A percentile compares a stretch with the other conserved stretches of the same genome.
These are phyloP conservation scores for Myxozyma udenii DNA, from an alignment of 805 yeast species.

Conservation along the genomic window DNA sequence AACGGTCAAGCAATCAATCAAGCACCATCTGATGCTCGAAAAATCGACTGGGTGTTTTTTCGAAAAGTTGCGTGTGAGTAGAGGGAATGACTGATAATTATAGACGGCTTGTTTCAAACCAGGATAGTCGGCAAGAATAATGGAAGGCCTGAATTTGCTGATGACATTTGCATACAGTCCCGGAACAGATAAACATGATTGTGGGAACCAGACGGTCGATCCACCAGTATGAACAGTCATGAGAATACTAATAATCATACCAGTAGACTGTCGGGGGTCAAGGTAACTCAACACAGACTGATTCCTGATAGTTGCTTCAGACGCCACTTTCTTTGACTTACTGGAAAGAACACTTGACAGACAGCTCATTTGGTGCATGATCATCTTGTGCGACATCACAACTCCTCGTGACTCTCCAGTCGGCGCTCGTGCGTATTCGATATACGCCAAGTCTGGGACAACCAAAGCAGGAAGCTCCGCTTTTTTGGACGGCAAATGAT, in stretches of 20 bases:
- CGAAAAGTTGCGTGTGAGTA: constrained; percentile 72
- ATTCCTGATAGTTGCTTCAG: constrained; percentile 42
- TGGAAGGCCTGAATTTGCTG: constrained; percentile 65
- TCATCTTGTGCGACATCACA: constrained; percentile 83
- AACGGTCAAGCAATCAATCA: constrained; percentile 81
- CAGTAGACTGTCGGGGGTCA: constrained; percentile 76
- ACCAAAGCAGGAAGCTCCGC: constrained; percentile 62
- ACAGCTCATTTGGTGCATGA: constrained; percentile 82
- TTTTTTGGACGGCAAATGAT: constrained; percentile 55
- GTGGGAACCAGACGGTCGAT: constrained; percentile 74
- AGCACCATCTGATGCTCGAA: constrained; percentile 79
- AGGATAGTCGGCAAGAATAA: constrained; percentile 79
- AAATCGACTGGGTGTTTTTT: constrained; percentile 73
- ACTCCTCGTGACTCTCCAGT: constrained; percentile 91
- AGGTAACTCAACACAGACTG: constrained; percentile 59
- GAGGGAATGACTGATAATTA: constrained; percentile 88
- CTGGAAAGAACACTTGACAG: constrained; percentile 60
- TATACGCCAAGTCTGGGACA: constrained; percentile 83
- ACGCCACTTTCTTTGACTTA: constrained; percentile 29
- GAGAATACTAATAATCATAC: constrained; percentile 75
- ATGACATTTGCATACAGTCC: constrained; percentile 84
- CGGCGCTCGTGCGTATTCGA: constrained; percentile 87
- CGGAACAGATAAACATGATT: constrained; percentile 65
- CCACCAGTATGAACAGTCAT: constrained; percentile 85
- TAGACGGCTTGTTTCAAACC: constrained; percentile 87